Evolutionary conservation across 495 filamentous ascomycete species (phyloP).

Genomic region (Trichoderma reesei): DNA sequence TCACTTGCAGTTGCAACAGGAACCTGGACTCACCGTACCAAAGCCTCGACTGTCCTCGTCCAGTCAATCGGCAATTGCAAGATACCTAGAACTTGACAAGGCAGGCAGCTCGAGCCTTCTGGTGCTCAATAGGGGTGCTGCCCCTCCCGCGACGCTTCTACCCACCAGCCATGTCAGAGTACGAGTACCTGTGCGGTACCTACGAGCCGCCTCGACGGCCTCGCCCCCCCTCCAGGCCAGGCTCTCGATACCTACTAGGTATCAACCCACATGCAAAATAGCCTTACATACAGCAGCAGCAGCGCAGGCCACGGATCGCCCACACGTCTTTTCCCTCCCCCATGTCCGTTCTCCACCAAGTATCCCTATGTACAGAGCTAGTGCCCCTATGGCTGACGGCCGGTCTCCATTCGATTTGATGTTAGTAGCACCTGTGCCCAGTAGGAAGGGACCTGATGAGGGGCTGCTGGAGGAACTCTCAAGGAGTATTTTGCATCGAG

Average conservation of each 20-base stretch:
- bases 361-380: background rate
- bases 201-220: background rate
- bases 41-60: too few relatives aligned
- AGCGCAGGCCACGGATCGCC: background rate
- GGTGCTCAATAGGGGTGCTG: too few relatives aligned
- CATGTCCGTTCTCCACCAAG: too few relatives aligned
- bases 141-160: too few relatives aligned
- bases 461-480: background rate
- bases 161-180: background rate
- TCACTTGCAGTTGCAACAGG: too few relatives aligned
- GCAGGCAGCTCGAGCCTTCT: too few relatives aligned
- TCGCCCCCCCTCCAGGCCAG: background rate
- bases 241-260: too few relatives aligned
- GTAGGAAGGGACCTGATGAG: background rate
- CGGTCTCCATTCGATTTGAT: background rate
- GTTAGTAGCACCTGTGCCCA: too few relatives aligned
- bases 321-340: background rate
- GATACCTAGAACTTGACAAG: too few relatives aligned
- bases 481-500: background rate
- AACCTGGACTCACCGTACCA: too few relatives aligned
- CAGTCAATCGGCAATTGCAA: too few relatives aligned
- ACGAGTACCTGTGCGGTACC: background rate
- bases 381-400: slow-evolving; percentile 7
- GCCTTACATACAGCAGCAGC: background rate
- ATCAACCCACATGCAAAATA: background rate